Conservation (phyloP, 768 basidiomycete genomes). For the Neoboletus subvelutipes region DNA sequence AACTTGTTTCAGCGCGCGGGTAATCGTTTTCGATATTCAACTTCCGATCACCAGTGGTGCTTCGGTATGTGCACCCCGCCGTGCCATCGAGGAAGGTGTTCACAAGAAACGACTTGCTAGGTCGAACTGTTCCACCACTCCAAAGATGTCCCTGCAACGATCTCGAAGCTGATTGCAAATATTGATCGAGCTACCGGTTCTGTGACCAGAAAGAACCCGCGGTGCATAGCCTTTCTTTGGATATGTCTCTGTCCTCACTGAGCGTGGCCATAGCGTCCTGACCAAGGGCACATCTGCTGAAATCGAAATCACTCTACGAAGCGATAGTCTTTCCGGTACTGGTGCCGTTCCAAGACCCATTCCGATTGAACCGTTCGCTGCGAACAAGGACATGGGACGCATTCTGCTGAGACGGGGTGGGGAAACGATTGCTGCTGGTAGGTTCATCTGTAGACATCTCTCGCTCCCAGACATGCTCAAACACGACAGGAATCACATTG, state of each 20-base stretch:
- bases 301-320: slow-evolving; percentile 76
- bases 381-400: slow-evolving; percentile 96
- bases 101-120: slow-evolving; percentile 35
- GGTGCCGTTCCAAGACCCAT: slow-evolving; percentile 53
- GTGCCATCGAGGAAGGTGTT: background rate
- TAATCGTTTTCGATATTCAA: slow-evolving; percentile 92
- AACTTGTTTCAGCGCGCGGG: slow-evolving; percentile 75
- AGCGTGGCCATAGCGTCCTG: slow-evolving; percentile 58
- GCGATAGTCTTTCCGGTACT: slow-evolving; percentile 49
- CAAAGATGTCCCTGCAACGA: slow-evolving; percentile 84
- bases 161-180: slow-evolving; percentile 75
- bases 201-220: slow-evolving; percentile 74
- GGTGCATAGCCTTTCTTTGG: slow-evolving; percentile 42
- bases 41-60: slow-evolving; percentile 87
- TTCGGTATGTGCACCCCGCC: slow-evolving; percentile 51
- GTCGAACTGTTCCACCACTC: slow-evolving; percentile 96
- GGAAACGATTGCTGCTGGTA: slow-evolving; percentile 93
- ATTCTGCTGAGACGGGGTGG: slow-evolving; percentile 84
- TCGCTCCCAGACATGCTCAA: background rate
- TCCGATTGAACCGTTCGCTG: slow-evolving; percentile 81
- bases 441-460: slow-evolving; percentile 8
- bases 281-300: slow-evolving; percentile 84
- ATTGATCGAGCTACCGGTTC: slow-evolving; percentile 78
- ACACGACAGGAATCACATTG: slow-evolving; percentile 44
- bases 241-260: slow-evolving; percentile 1